Conservation (phyloP, 306 rosid genomes). For the Casuarina glauca region DNA sequence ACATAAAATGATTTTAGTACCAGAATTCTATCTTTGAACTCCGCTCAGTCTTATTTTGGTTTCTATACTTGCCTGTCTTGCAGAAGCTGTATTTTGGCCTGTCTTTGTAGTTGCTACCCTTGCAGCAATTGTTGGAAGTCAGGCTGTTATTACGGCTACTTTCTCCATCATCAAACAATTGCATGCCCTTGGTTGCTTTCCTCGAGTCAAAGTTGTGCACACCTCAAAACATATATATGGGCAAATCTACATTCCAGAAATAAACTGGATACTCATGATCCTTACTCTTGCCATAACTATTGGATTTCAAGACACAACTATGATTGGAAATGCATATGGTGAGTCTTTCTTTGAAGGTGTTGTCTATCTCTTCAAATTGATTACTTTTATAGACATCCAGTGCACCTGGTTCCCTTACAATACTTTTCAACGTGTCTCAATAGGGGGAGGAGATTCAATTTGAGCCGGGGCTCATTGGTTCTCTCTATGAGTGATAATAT, state of each 20-base stretch:
- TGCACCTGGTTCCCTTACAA: not conserved
- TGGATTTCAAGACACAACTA: slow-evolving; percentile 77
- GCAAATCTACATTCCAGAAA: slow-evolving; percentile 87
- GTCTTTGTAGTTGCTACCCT: slow-evolving; percentile 77
- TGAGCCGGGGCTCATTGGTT: not conserved
- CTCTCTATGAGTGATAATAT: not conserved
- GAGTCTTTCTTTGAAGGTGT: slow-evolving; percentile 22
- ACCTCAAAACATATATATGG: slow-evolving; percentile 80
- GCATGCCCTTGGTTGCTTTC: slow-evolving; percentile 93
- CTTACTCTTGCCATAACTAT: slow-evolving; percentile 79
- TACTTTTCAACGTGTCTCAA: not conserved
- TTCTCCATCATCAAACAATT: slow-evolving; percentile 87
- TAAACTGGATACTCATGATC: slow-evolving; percentile 89
- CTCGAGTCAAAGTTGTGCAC: slow-evolving; percentile 86
- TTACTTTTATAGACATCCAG: not conserved
- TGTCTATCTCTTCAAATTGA: not conserved
- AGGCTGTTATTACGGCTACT: slow-evolving; percentile 86
- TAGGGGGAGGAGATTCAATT: not conserved
- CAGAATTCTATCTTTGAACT: slow-evolving; percentile 10
- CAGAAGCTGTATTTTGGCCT: slow-evolving; percentile 82
- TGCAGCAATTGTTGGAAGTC: slow-evolving; percentile 91
- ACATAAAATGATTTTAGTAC: slow-evolving; percentile 7
- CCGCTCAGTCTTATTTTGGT: slow-evolving; percentile 22
- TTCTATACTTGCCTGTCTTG: slow-evolving; percentile 29
- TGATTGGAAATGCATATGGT: slow-evolving; percentile 92